phyloP scores from a whole-genome alignment of 75 land plant genomes.

The Picea glauca region DNA sequence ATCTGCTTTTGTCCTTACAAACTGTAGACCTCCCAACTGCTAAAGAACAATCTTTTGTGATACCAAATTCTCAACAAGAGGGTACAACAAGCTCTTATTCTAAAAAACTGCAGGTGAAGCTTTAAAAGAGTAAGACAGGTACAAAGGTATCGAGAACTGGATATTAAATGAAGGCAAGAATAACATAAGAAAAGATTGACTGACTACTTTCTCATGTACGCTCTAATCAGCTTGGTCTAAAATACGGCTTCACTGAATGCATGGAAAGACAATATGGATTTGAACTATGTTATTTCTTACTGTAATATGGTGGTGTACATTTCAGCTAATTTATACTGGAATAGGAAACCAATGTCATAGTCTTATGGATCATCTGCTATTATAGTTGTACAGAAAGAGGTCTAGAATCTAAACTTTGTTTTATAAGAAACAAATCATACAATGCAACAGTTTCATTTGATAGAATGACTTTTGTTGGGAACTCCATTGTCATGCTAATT shows the following conservation, averaged over 20 bases:
- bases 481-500: not conserved
- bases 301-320: conserved; percentile 1
- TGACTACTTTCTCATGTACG: not conserved
- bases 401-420: not conserved
- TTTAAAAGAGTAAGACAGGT: conserved; percentile 1
- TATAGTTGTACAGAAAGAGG: not conserved
- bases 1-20: not conserved
- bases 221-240: not conserved
- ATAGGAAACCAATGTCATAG: not conserved
- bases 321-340: not conserved
- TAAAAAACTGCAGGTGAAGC: not conserved
- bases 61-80: not conserved
- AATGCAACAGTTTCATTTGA: not conserved
- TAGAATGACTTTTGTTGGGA: not conserved
- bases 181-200: not conserved
- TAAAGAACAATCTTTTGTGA: not conserved
- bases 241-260: not conserved
- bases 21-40: not conserved
- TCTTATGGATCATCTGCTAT: not conserved
- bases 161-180: not conserved
- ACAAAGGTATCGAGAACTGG: not conserved
- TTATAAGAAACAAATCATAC: not conserved
- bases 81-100: not conserved
- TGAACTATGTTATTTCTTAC: not conserved
- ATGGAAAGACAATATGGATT: not conserved